These are phyloP conservation scores for Nevesoporus exiguus DNA, from an alignment of 768 basidiomycete genomes.

Conservation along the genomic window DNA sequence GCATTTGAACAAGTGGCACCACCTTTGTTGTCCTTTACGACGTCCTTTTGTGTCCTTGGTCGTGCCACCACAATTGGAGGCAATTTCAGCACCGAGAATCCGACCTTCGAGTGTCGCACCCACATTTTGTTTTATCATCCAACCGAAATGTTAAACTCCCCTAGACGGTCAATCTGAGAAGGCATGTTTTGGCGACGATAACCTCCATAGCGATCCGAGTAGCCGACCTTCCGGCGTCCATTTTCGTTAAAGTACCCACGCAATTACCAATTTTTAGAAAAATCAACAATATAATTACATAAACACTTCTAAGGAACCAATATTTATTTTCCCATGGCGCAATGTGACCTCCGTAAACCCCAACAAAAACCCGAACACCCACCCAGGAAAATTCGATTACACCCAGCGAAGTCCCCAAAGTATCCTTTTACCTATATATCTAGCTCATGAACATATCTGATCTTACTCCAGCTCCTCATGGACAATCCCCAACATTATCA, in stretches of 20 bases:
- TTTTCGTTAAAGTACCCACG: too few relatives aligned
- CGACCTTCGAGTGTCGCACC: not conserved
- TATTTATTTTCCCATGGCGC: conserved; percentile 26
- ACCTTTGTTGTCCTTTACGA: not conserved
- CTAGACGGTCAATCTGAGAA: too few relatives aligned
- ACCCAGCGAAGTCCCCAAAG: conserved; percentile 30
- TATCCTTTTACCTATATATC: conserved; percentile 11
- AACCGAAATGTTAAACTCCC: too few relatives aligned
- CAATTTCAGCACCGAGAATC: too few relatives aligned
- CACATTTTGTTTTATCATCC: too few relatives aligned
- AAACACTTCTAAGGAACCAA: conserved; percentile 17
- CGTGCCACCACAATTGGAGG: not conserved
- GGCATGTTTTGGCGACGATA: too few relatives aligned
- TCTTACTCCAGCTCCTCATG: conserved; percentile 28
- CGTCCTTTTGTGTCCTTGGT: not conserved
- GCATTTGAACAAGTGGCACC: too few relatives aligned
- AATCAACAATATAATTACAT: conserved; percentile 19
- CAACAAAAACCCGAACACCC: conserved; percentile 27
- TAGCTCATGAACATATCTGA: conserved; percentile 25
- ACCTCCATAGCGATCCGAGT: too few relatives aligned
- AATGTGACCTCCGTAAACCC: conserved; percentile 28
- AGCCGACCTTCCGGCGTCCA: not conserved
- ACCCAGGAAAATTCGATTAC: conserved; percentile 30
- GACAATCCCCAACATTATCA: conserved; percentile 80
- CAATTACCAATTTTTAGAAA: too few relatives aligned